phyloP scores from a whole-genome alignment of 2,329 filamentous ascomycete species.

The Thielaviopsis ethacetica region DNA sequence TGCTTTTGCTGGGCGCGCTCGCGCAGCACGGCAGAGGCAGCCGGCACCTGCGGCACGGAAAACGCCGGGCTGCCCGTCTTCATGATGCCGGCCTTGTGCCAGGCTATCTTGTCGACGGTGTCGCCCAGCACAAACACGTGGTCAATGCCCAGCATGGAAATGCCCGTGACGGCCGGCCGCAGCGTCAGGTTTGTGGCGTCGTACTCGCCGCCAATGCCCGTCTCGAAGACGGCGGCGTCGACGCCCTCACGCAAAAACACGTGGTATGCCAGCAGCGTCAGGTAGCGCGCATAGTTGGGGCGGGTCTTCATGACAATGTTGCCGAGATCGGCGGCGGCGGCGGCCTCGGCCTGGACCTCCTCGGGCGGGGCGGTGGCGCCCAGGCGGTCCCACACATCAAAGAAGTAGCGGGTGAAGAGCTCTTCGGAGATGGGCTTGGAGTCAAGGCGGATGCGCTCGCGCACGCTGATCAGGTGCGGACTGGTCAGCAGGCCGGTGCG shows the following conservation, averaged over 20 bases:
- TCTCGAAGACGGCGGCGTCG: conserved; percentile 48
- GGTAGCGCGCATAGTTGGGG: conserved; percentile 42
- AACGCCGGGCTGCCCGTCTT: conserved; percentile 43
- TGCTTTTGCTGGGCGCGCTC: conserved; percentile 36
- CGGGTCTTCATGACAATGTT: conserved; percentile 17
- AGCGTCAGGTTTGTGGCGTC: conserved; percentile 53
- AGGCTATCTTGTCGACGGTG: conserved; percentile 49
- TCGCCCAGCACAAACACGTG: conserved; percentile 47
- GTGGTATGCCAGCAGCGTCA: conserved; percentile 52
- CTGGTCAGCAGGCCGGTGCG: conserved; percentile 51
- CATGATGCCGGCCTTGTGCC: conserved; percentile 61
- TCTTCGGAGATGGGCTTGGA: conserved; percentile 38
- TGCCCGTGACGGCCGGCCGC: conserved; percentile 39
- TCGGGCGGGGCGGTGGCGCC: conserved; percentile 20
- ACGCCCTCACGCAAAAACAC: conserved; percentile 47
- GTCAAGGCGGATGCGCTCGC: conserved; percentile 50
- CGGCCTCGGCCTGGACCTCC: conserved; percentile 15
- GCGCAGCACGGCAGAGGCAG: conserved; percentile 28
- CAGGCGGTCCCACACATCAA: conserved; percentile 47
- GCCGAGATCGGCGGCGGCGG: not conserved
- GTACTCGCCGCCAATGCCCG: conserved; percentile 49
- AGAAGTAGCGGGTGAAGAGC: conserved; percentile 49
- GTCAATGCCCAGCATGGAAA: conserved; percentile 53
- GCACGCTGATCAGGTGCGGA: conserved; percentile 50
- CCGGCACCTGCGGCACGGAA: conserved; percentile 34